Conservation (phyloP, 2,329 filamentous ascomycete genomes). For the Epichloe hybrida region DNA sequence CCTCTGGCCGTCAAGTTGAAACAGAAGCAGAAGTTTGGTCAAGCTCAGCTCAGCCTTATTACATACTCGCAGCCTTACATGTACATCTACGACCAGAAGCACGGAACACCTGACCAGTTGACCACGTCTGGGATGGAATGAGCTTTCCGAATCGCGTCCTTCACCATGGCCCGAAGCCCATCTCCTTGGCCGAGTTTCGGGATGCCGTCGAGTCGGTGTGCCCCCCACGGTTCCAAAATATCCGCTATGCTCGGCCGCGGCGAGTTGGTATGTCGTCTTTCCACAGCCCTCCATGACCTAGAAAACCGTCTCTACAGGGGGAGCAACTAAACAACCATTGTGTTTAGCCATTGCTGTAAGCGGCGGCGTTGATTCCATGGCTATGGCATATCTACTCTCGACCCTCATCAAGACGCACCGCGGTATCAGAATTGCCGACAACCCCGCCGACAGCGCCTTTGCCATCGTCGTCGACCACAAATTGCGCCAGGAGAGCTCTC, state of each 20-base stretch:
- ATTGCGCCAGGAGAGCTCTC: conserved; percentile 35
- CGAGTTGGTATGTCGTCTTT: conserved; percentile 26
- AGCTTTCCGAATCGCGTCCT: conserved; percentile 19
- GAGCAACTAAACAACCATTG: background rate
- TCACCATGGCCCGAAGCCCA: conserved; percentile 24
- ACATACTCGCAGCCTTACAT: no score
- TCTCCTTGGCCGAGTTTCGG: conserved; percentile 24
- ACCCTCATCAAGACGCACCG: conserved; percentile 23
- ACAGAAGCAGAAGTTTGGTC: no score
- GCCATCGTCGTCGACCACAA: conserved; percentile 45
- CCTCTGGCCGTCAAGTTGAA: no score
- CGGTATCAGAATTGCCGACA: conserved; percentile 29
- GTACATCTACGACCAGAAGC: no score
- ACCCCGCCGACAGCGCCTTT: conserved; percentile 26
- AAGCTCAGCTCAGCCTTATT: no score
- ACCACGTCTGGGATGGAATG: conserved; percentile 20
- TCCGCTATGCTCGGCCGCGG: conserved; percentile 20
- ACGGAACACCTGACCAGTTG: no score
- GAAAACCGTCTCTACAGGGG: background rate
- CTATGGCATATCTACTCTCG: conserved; percentile 62
- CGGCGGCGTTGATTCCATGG: conserved; percentile 97
- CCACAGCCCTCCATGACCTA: background rate
- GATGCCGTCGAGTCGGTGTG: conserved; percentile 38
- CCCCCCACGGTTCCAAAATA: conserved; percentile 33
- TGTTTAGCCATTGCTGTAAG: conserved; percentile 63